These are phyloP conservation scores for Pleurotus tuoliensis DNA, from an alignment of 768 basidiomycete genomes.

Conservation along the genomic window DNA sequence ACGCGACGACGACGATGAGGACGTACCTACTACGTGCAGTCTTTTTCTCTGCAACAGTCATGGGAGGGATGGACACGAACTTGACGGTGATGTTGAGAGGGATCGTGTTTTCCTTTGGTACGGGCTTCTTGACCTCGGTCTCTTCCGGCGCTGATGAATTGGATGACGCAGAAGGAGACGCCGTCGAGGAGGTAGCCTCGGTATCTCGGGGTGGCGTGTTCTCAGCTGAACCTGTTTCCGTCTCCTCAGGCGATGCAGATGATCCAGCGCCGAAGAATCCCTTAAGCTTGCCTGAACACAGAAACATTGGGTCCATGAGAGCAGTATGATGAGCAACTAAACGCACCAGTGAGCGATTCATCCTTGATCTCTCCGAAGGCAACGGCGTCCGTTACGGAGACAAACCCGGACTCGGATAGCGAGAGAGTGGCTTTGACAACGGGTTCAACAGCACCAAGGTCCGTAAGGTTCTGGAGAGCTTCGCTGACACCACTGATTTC, in stretches of 20 bases:
- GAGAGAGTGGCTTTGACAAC: constrained; percentile 82
- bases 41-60: constrained; percentile 76
- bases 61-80: constrained; percentile 67
- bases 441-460: constrained; percentile 74
- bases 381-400: constrained; percentile 75
- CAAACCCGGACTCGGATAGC: constrained; percentile 84
- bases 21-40: constrained; percentile 67
- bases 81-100: constrained; percentile 58
- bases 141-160: constrained; percentile 32
- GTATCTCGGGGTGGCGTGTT: constrained; percentile 39
- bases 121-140: constrained; percentile 28
- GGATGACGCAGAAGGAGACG: constrained; percentile 23
- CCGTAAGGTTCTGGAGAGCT: constrained; percentile 81
- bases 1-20: constrained; percentile 2
- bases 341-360: constrained; percentile 68
- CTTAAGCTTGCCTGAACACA: constrained; percentile 73
- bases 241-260: constrained; percentile 35
- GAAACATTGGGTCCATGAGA: constrained; percentile 9
- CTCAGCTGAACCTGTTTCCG: constrained; percentile 35
- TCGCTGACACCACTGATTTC: constrained; percentile 69
- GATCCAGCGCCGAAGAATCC: constrained; percentile 73
- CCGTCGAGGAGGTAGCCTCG: constrained; percentile 26
- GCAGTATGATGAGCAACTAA: neutral
- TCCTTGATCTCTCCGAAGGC: constrained; percentile 80
- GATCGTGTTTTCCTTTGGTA: constrained; percentile 60